Evolutionary conservation across 306 rosid genomes (phyloP).

Genomic region (Prunus kanzakura): DNA sequence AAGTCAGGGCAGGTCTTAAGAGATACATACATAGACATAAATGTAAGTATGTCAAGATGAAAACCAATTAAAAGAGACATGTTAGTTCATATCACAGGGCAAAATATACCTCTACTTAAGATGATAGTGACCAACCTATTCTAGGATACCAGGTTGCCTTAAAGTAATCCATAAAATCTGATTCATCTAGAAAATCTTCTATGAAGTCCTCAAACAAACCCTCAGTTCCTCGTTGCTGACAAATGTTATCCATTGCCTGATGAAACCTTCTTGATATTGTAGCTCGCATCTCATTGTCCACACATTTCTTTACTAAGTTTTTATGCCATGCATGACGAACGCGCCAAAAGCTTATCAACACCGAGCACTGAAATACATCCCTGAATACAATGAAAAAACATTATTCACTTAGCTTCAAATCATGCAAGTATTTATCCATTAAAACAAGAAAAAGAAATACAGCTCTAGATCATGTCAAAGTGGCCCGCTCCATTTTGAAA

Average conservation of each 20-base stretch:
- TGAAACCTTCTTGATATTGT: slow-evolving; percentile 63
- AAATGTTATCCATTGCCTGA: slow-evolving; percentile 53
- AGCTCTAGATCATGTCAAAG: slow-evolving; percentile 1
- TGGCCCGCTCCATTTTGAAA: neutral
- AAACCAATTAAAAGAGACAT: neutral
- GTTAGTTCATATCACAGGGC: neutral
- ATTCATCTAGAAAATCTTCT: slow-evolving; percentile 66
- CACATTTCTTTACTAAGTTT: slow-evolving; percentile 56
- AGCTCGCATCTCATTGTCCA: slow-evolving; percentile 52
- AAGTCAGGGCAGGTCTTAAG: neutral
- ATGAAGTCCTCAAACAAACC: slow-evolving; percentile 64
- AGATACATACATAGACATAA: neutral
- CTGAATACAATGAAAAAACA: slow-evolving; percentile 43
- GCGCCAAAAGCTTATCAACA: slow-evolving; percentile 76
- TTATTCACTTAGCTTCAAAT: slow-evolving; percentile 17
- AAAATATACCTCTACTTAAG: slow-evolving; percentile 19
- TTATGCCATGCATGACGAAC: slow-evolving; percentile 87
- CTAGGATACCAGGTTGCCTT: slow-evolving; percentile 87
- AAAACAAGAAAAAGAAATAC: slow-evolving; percentile 7
- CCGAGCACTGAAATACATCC: slow-evolving; percentile 87
- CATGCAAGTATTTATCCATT: neutral
- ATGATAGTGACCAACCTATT: slow-evolving; percentile 52
- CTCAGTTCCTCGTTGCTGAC: slow-evolving; percentile 46
- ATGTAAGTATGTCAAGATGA: neutral
- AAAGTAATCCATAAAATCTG: slow-evolving; percentile 76